Evolutionary conservation across 2,329 filamentous ascomycete species (phyloP), one percentile per base, ranked within the genome.

Genomic region (Neonectria coccinea): DNA sequence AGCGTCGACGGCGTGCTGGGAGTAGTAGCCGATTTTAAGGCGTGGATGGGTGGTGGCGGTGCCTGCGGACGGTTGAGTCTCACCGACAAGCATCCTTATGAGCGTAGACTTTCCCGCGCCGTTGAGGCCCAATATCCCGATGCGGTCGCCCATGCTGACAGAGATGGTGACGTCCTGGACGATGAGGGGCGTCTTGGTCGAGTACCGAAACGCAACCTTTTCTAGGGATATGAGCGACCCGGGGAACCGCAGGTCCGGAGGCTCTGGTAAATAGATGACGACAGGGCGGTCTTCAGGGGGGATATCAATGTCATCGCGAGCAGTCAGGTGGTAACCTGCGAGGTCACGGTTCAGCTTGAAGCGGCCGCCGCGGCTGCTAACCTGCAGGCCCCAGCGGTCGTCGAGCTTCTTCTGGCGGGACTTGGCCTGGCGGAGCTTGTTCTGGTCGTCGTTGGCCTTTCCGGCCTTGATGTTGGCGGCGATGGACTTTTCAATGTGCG

Each of bases 371-470:
- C 85, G 90, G 7, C 88, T 87, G 67, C 82, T 91, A 44, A 93
- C 90, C 73, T 94, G 86, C 71, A 97, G 78, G 0, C 93, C 93
- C 88, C 89, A 92, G 6, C 92, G 84, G 59, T 96, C 90, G 61
- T 97, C 92, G 1, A 97, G 84, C 75, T 93, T 94, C 82, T 94
- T 95, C 79, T 94, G 92, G 1, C 92, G 85, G 5, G 90, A 92
- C 67, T 94, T 94, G 4, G 92, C 93, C 81, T 94, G 92, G n/a
- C 92, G 89, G 3, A 97, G 83, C 76, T 94, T 94, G 75, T 95
- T 95, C 70, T 94, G 91, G 73, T 97, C 93, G 31, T 93, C 92
- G 27, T 90, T 91, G 52, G 89, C 89, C 75, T 90, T 92, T 7
- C 92, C 93, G 20, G 90, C 87, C 68, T 90, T 91, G 73, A 93